A percentile compares a stretch with the other conserved stretches of the same genome.
Conservation (phyloP, 2,329 filamentous ascomycete genomes). For the Exophiala phaeomuriformis region DNA sequence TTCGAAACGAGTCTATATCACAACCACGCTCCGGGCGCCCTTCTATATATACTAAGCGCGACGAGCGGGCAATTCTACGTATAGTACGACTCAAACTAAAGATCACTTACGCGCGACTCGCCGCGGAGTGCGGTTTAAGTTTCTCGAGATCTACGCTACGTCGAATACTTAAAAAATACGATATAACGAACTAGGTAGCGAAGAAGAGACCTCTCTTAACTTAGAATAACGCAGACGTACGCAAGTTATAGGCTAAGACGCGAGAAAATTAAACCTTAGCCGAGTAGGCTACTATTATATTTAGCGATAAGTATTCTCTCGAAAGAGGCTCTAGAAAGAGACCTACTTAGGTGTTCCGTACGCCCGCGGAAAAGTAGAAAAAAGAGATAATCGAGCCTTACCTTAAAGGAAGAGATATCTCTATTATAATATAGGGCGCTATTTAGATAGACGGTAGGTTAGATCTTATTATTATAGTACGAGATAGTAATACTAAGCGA, state of each 20-base stretch:
- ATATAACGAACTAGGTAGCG: not conserved
- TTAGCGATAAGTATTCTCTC: not conserved
- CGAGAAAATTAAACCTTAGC: not conserved
- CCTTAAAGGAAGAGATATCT: not conserved
- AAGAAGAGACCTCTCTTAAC: not conserved
- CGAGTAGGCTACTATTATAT: not conserved
- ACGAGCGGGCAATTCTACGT: not conserved
- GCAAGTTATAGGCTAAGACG: not conserved
- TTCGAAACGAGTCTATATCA: not conserved
- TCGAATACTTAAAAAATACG: not conserved
- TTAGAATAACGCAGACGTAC: not conserved
- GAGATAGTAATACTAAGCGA: not conserved
- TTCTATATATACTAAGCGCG: not conserved
- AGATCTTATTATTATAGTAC: not conserved
- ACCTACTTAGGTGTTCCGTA: not conserved
- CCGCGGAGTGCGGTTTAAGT: not conserved
- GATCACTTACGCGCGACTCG: not conserved
- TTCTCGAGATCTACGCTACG: not conserved
- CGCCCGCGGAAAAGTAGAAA: not conserved
- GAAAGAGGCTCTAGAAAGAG: not conserved
- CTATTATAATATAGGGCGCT: not conserved
- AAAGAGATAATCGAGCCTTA: not conserved
- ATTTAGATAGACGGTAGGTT: not conserved
- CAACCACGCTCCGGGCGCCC: not conserved
- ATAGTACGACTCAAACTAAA: not conserved